phyloP scores from a whole-genome alignment of 176 grass and related monocot species.

The Puya raimondii region DNA sequence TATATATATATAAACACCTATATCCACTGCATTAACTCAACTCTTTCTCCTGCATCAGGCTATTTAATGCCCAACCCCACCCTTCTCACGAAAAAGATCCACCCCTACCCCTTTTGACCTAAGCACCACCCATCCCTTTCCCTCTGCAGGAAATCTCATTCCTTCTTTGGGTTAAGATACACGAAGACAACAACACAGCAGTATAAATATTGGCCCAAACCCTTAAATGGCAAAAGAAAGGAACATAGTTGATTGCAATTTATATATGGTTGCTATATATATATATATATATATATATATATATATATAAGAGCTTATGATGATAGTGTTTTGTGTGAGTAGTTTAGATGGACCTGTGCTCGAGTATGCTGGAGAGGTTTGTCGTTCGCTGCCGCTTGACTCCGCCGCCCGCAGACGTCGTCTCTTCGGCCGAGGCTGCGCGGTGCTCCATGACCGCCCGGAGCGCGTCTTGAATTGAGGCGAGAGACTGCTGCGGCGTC shows the following conservation, averaged over 20 bases:
- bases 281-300: slow-evolving; percentile 21
- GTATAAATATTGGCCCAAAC: slow-evolving; percentile 7
- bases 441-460: slow-evolving; percentile 79
- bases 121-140: background rate
- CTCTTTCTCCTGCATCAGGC: background rate
- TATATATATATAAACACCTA: background rate
- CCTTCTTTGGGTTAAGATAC: background rate
- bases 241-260: slow-evolving; percentile 16
- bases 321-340: no score
- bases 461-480: slow-evolving; percentile 84
- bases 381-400: slow-evolving; percentile 93
- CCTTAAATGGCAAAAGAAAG: slow-evolving; percentile 17
- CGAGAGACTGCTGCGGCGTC: slow-evolving; percentile 50
- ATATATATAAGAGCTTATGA: background rate
- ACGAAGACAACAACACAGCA: slow-evolving; percentile 5
- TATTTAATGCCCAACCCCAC: background rate
- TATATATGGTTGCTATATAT: slow-evolving; percentile 36
- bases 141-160: background rate
- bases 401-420: slow-evolving; percentile 18
- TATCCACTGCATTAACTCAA: background rate
- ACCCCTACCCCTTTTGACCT: background rate
- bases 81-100: slow-evolving; percentile 4
- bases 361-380: slow-evolving; percentile 56
- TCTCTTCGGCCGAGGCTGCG: slow-evolving; percentile 34
- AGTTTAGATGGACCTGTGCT: slow-evolving; percentile 75